phyloP scores from a whole-genome alignment of 257 asterid genomes.

The Scutellaria baicalensis region DNA sequence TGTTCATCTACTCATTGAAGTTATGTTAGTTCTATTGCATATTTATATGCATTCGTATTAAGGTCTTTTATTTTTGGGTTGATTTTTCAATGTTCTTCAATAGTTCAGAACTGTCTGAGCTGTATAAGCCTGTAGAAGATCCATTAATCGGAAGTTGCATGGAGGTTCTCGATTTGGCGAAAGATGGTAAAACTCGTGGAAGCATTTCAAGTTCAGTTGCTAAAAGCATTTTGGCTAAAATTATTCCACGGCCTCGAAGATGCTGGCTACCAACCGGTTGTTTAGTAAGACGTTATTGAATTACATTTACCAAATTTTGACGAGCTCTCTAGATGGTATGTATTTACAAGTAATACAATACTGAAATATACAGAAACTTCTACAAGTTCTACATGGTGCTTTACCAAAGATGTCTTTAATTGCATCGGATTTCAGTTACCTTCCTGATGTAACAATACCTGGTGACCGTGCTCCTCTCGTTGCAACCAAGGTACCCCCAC shows the following conservation, averaged over 20 bases:
- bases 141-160: slow-evolving; percentile 66
- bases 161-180: slow-evolving; percentile 55
- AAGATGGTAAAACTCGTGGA: slow-evolving; percentile 47
- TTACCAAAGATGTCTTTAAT: slow-evolving; percentile 97
- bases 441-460: slow-evolving; percentile 84
- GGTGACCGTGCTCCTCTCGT: slow-evolving; percentile 99
- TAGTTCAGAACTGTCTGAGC: slow-evolving; percentile 63
- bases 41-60: not conserved
- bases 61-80: not conserved
- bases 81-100: slow-evolving; percentile 11
- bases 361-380: slow-evolving; percentile 71
- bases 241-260: slow-evolving; percentile 82
- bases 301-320: not conserved
- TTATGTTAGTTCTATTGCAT: not conserved
- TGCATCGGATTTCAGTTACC: slow-evolving; percentile 92
- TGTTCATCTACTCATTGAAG: not conserved
- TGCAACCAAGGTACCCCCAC: slow-evolving; percentile 61
- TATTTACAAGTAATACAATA: slow-evolving; percentile 8
- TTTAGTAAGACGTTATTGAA: slow-evolving; percentile 43
- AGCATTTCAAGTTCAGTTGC: slow-evolving; percentile 37
- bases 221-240: slow-evolving; percentile 46
- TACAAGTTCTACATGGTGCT: slow-evolving; percentile 77
- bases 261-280: slow-evolving; percentile 99
- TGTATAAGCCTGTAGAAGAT: slow-evolving; percentile 74
- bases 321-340: not conserved